Percentiles rank a stretch among this genome's conserved stretches.
Evolutionary conservation across 139 green algal species (phyloP).

Genomic region (Klebsormidium nitens): DNA sequence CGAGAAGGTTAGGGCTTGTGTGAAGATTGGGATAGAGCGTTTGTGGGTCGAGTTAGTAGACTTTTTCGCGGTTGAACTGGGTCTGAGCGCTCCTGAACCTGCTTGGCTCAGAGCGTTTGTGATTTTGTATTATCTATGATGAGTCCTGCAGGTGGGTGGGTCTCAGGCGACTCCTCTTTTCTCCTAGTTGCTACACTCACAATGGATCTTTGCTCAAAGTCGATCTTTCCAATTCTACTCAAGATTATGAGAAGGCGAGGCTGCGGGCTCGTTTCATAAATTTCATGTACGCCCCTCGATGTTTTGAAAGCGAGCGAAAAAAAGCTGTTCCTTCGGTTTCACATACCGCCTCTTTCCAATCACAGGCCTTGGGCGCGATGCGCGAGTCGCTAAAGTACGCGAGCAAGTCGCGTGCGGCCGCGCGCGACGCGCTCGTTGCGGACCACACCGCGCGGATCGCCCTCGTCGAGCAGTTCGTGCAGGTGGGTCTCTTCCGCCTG

Average conservation of each 20-base stretch:
- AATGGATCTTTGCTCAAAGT: background rate
- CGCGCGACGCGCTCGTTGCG: constrained; percentile 26
- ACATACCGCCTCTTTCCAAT: background rate
- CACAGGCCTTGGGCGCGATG: constrained; percentile 43
- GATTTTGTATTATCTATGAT: too few species aligned
- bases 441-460: constrained; percentile 41
- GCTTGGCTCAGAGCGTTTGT: too few species aligned
- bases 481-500: too few species aligned
- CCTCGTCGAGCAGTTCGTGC: constrained; percentile 51
- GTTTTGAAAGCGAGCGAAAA: background rate
- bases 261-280: too few species aligned
- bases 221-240: background rate
- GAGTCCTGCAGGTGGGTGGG: too few species aligned
- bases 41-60: too few species aligned
- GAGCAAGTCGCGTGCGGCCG: constrained; percentile 40
- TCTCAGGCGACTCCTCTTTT: too few species aligned
- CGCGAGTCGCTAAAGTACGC: constrained; percentile 50
- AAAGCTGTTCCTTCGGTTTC: background rate
- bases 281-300: background rate
- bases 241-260: too few species aligned
- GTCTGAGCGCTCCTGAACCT: too few species aligned
- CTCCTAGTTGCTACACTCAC: background rate
- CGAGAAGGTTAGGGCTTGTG: too few species aligned
- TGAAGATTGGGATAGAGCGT: too few species aligned
- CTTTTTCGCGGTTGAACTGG: too few species aligned